Evolutionary conservation across 768 basidiomycete genomes (phyloP).

Genomic region (Phylloporus sp.): DNA sequence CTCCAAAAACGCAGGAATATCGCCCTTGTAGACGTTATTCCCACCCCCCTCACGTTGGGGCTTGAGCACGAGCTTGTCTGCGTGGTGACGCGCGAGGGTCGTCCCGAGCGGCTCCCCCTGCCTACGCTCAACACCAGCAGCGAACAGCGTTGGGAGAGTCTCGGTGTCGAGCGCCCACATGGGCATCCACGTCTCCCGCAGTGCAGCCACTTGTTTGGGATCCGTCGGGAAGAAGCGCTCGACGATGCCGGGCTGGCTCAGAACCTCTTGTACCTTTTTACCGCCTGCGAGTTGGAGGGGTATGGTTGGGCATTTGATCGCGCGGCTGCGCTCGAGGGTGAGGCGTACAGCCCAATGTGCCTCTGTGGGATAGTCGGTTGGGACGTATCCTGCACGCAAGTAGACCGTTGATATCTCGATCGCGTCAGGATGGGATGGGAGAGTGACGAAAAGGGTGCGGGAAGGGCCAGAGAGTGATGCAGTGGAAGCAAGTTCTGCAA

Average conservation of each 20-base stretch:
- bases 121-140: neutral
- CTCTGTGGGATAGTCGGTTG: constrained; percentile 69
- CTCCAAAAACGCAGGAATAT: constrained; percentile 76
- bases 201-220: constrained; percentile 35
- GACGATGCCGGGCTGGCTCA: constrained; percentile 68
- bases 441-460: constrained; percentile 39
- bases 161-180: constrained; percentile 73
- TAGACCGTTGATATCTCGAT: constrained; percentile 86
- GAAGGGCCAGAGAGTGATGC: constrained; percentile 49
- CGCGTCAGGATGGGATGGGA: constrained; percentile 3
- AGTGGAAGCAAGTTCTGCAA: constrained; percentile 60
- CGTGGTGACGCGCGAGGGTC: constrained; percentile 24
- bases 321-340: constrained; percentile 72
- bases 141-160: neutral
- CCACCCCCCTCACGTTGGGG: constrained; percentile 98
- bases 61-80: constrained; percentile 76
- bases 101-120: constrained; percentile 20
- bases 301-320: constrained; percentile 92
- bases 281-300: constrained; percentile 92
- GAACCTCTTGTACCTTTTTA: constrained; percentile 92
- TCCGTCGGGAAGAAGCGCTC: constrained; percentile 60
- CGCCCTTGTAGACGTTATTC: constrained; percentile 87
- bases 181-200: constrained; percentile 79
- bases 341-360: constrained; percentile 70
- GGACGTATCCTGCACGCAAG: constrained; percentile 87